Conservation (phyloP, 192 early-diverging fungal species). For the Coemansia asiatica region DNA sequence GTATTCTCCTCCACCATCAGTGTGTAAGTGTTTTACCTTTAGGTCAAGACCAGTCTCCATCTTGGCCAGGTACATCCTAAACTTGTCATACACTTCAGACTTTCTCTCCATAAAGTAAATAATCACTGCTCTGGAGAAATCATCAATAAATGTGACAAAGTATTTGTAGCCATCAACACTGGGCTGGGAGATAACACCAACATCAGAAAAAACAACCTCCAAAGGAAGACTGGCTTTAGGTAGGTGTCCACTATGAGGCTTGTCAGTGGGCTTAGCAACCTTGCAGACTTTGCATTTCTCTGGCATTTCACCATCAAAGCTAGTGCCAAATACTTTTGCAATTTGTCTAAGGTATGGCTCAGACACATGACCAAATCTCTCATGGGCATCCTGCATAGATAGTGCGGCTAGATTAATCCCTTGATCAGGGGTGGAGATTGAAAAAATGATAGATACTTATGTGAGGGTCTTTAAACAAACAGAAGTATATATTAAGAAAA, state of each 20-base stretch:
- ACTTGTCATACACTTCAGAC: conserved; percentile 6
- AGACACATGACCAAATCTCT: conserved; percentile 16
- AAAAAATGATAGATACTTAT: no score
- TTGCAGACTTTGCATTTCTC: conserved; percentile 9
- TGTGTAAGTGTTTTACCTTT: background rate
- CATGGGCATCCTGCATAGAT: conserved; percentile 3
- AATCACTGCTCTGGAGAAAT: background rate
- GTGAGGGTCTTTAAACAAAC: no score
- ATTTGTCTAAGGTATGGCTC: conserved; percentile 1
- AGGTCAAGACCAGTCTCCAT: background rate
- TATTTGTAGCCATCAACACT: conserved; percentile 4
- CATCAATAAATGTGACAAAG: background rate
- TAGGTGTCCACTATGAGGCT: conserved; percentile 7
- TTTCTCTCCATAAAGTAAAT: conserved; percentile 11
- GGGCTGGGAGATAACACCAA: conserved; percentile 13
- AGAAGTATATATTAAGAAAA: no score
- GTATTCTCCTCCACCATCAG: background rate
- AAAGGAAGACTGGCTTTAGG: conserved; percentile 7
- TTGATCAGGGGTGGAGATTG: no score
- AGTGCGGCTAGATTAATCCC: no score
- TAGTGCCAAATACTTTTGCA: background rate
- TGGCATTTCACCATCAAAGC: conserved; percentile 4
- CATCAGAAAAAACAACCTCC: conserved; percentile 14
- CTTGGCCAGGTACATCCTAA: conserved; percentile 1
- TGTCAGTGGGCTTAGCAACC: conserved; percentile 10